Evolutionary conservation across 306 rosid species (phyloP).

Genomic region (Bauhinia variegata): DNA sequence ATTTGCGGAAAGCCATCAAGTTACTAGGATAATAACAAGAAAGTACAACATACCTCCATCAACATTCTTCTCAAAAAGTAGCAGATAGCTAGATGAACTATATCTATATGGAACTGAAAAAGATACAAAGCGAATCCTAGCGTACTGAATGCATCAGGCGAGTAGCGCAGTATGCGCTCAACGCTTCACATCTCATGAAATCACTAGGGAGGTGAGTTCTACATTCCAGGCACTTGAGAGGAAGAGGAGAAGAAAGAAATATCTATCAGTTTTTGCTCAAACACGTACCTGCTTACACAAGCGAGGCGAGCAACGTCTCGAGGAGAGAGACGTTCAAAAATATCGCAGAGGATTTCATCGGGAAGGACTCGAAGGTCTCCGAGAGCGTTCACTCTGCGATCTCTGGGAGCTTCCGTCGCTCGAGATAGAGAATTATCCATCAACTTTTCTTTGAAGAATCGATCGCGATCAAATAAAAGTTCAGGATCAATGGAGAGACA

Average conservation of each 20-base stretch:
- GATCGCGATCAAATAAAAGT: neutral
- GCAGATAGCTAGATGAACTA: slow-evolving; percentile 3
- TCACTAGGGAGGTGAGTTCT: too few relatives aligned
- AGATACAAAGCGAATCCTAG: too few relatives aligned
- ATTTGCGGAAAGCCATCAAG: neutral
- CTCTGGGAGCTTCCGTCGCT: slow-evolving; percentile 34
- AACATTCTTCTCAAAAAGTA: too few relatives aligned
- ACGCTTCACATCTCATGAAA: too few relatives aligned
- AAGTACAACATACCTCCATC: neutral
- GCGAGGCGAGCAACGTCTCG: slow-evolving; percentile 77
- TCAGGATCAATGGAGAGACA: neutral
- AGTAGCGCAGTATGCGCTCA: too few relatives aligned
- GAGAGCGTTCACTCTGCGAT: slow-evolving; percentile 79
- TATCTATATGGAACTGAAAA: neutral
- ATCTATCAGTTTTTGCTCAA: too few relatives aligned
- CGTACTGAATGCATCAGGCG: too few relatives aligned
- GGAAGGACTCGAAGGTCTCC: slow-evolving; percentile 80
- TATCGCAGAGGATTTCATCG: slow-evolving; percentile 74
- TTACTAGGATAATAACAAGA: neutral
- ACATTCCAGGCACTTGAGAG: too few relatives aligned
- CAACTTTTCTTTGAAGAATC: neutral
- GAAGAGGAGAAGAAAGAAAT: too few relatives aligned
- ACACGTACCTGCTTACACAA: slow-evolving; percentile 82
- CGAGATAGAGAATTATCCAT: slow-evolving; percentile 50
- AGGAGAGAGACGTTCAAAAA: slow-evolving; percentile 69